Evolutionary conservation across 2,329 filamentous ascomycete genomes (phyloP).

Genomic region (Parascedosporium putredinis): DNA sequence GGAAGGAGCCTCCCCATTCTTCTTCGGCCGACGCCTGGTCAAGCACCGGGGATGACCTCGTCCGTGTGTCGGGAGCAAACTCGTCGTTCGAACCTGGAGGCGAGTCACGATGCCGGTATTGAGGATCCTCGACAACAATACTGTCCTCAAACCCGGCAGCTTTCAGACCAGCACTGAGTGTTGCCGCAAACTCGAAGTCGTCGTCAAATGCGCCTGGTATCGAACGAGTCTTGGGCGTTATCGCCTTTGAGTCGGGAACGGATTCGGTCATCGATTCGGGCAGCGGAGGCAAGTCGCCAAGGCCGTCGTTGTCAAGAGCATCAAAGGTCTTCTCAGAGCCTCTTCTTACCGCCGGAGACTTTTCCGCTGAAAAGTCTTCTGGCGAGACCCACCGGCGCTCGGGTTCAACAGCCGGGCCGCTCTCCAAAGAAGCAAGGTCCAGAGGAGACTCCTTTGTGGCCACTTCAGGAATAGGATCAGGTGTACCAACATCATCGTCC

Average conservation of each 20-base stretch:
- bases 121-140: conserved; percentile 57
- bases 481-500: background rate
- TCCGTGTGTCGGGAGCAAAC: conserved; percentile 27
- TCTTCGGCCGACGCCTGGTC: conserved; percentile 11
- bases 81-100: conserved; percentile 49
- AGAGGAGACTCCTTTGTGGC: no score
- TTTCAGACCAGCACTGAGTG: conserved; percentile 56
- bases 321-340: background rate
- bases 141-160: conserved; percentile 62
- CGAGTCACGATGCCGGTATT: conserved; percentile 52
- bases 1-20: conserved; percentile 18
- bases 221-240: background rate
- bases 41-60: background rate
- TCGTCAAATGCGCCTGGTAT: conserved; percentile 56
- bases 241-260: background rate
- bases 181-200: conserved; percentile 60
- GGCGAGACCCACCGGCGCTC: no score
- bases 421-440: no score
- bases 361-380: no score
- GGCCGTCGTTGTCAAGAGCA: background rate
- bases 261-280: background rate
- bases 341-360: no score
- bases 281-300: background rate
- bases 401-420: no score
- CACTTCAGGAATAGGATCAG: background rate